Base-by-base conservation (phyloP, 306 rosid species). In the Sophora flavescens region DNA sequence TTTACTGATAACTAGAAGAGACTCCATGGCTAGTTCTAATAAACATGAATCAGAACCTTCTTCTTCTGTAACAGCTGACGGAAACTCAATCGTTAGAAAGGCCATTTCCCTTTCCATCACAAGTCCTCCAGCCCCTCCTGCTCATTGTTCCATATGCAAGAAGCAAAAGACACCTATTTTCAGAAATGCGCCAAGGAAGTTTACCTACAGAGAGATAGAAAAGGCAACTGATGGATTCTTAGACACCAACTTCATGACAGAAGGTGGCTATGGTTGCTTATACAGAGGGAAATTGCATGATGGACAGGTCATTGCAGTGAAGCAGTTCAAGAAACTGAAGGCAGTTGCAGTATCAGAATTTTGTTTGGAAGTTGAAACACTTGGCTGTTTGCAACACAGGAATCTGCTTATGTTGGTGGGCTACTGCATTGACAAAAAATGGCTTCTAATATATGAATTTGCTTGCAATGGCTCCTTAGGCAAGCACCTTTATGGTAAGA, bases 381-480 rank as follows among this genome's bases (percentile, higher is more conserved):
- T 80, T 47, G 48, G 79, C 63, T 56, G 75, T 66, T 70, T 63
- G 1, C 84, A 80, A 47, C 80, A 80, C 53, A 17, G 70, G 47
- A 80, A 80, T 54, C 36, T 65, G 53, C 75, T 80, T 41, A 74
- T 73, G 54, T 38, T 80, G 69, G 57, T 80, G 8, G 84, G 84
- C 6, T 73, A 54, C 63, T 80, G 79, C 63, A 73, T 68, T 6
- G 84, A 80, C 51, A 79, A 8, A 1, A 47, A 48, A 32, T 64
- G 84, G 80, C 70, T 80, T 42, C 57, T 80, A 7, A 54, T 80
- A 14, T 80, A 73, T 17, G 84, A 80, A 64, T 73, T 54, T 26
- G 70, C 63, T 54, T 80, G 84, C 84, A 80, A 73, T 74, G 79
- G 84, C 6, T 80, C 84, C 6, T 57, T 80, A 48, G 75, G 66